phyloP scores from a whole-genome alignment of 768 basidiomycete species.

The Termitomyces sp. region DNA sequence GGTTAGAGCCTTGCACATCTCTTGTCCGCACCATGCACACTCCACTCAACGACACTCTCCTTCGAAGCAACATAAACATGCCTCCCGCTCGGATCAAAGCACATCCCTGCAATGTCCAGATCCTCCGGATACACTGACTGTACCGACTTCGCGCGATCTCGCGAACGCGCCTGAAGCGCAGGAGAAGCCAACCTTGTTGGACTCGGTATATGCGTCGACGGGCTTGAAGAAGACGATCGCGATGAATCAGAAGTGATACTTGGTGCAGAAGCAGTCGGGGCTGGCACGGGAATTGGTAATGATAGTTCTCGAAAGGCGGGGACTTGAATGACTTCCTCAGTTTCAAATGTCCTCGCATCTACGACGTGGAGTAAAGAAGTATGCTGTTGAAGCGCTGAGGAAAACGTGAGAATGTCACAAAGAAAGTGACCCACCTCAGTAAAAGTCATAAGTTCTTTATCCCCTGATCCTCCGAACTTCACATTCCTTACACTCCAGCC shows the following conservation, averaged over 20 bases:
- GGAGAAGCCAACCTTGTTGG: slow-evolving; percentile 8
- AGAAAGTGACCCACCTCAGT: slow-evolving; percentile 61
- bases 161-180: background rate
- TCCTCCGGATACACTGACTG: slow-evolving; percentile 22
- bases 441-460: slow-evolving; percentile 79
- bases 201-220: slow-evolving; percentile 19
- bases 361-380: slow-evolving; percentile 77
- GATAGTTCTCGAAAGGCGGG: slow-evolving; percentile 29
- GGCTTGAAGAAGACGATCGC: slow-evolving; percentile 37
- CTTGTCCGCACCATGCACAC: slow-evolving; percentile 64
- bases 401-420: background rate
- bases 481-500: slow-evolving; percentile 84
- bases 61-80: slow-evolving; percentile 65
- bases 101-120: slow-evolving; percentile 61
- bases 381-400: slow-evolving; percentile 44
- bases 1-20: too few species aligned
- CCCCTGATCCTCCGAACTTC: slow-evolving; percentile 72
- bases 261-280: slow-evolving; percentile 24
- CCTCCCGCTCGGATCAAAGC: slow-evolving; percentile 66
- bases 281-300: slow-evolving; percentile 4
- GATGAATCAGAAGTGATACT: slow-evolving; percentile 37
- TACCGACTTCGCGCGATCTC: slow-evolving; percentile 3
- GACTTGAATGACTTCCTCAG: slow-evolving; percentile 62
- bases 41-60: slow-evolving; percentile 71
- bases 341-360: slow-evolving; percentile 83